Evolutionary conservation across 306 rosid genomes (phyloP).

Genomic region (Castanea mollissima): DNA sequence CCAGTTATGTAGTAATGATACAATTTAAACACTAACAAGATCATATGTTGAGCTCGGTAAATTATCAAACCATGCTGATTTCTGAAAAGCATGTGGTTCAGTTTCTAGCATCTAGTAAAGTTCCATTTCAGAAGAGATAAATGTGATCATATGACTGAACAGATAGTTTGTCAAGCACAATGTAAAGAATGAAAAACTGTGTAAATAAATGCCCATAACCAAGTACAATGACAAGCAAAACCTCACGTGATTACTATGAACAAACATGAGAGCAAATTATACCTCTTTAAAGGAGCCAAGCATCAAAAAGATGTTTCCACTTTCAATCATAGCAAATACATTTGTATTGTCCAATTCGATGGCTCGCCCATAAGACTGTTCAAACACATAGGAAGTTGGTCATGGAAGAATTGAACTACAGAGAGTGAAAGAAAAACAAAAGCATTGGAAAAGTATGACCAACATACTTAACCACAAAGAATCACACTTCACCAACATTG

Average conservation of each 20-base stretch:
- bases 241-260: neutral
- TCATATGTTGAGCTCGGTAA: neutral
- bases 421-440: neutral
- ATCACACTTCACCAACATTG: neutral
- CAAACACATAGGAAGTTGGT: slow-evolving; percentile 26
- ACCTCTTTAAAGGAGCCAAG: slow-evolving; percentile 80
- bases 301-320: slow-evolving; percentile 72
- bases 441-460: neutral
- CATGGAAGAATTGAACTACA: slow-evolving; percentile 6
- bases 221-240: slow-evolving; percentile 7
- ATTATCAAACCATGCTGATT: neutral
- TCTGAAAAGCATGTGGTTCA: neutral
- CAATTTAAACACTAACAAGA: neutral
- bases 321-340: slow-evolving; percentile 75
- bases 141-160: neutral
- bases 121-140: neutral
- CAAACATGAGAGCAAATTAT: slow-evolving; percentile 17
- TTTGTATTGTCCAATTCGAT: slow-evolving; percentile 62
- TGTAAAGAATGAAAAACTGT: neutral
- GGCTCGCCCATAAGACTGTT: slow-evolving; percentile 87
- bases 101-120: neutral
- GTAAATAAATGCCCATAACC: slow-evolving; percentile 12
- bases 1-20: neutral
- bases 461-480: neutral
- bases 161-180: neutral